These are phyloP conservation scores for Rubia yunnanensis DNA, from an alignment of 257 asterid genomes.

Conservation along the genomic window DNA sequence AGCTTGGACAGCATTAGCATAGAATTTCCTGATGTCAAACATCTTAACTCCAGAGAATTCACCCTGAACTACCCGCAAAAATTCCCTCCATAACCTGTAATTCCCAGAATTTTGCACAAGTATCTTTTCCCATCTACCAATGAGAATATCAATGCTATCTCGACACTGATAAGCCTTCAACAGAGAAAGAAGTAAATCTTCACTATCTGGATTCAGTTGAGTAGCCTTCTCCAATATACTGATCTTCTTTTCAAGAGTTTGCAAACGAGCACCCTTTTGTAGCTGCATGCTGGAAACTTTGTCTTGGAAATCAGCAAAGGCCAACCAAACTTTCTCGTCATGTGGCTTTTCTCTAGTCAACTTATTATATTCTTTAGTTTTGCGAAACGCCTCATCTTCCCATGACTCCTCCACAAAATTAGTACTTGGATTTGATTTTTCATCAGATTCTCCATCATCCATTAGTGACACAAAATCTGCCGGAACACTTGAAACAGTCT, in stretches of 20 bases:
- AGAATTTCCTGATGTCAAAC: slow-evolving; percentile 85
- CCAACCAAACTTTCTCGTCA: slow-evolving; percentile 70
- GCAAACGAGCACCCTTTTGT: slow-evolving; percentile 86
- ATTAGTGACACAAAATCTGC: slow-evolving; percentile 52
- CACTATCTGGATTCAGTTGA: slow-evolving; percentile 80
- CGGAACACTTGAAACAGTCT: slow-evolving; percentile 23
- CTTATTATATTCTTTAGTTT: slow-evolving; percentile 78
- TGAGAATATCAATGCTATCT: slow-evolving; percentile 61
- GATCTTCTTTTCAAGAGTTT: slow-evolving; percentile 88
- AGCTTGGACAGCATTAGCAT: slow-evolving; percentile 85
- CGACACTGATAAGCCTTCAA: slow-evolving; percentile 75
- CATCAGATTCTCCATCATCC: slow-evolving; percentile 31
- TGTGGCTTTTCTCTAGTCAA: slow-evolving; percentile 86
- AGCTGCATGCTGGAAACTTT: slow-evolving; percentile 82
- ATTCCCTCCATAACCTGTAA: slow-evolving; percentile 83
- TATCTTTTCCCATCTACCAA: slow-evolving; percentile 85
- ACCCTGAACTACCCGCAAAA: slow-evolving; percentile 67
- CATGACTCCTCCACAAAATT: slow-evolving; percentile 70
- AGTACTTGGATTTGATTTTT: slow-evolving; percentile 20
- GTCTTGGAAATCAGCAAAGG: slow-evolving; percentile 85
- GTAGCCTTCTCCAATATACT: slow-evolving; percentile 96
- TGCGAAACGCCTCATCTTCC: slow-evolving; percentile 81
- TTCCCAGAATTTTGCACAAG: slow-evolving; percentile 69
- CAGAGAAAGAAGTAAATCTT: slow-evolving; percentile 73
- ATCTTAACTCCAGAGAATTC: slow-evolving; percentile 95